Percentiles rank a stretch among this genome's conserved stretches.
phyloP scores from a whole-genome alignment of 192 early-diverging fungal genomes.

The Spinellus fusiger region DNA sequence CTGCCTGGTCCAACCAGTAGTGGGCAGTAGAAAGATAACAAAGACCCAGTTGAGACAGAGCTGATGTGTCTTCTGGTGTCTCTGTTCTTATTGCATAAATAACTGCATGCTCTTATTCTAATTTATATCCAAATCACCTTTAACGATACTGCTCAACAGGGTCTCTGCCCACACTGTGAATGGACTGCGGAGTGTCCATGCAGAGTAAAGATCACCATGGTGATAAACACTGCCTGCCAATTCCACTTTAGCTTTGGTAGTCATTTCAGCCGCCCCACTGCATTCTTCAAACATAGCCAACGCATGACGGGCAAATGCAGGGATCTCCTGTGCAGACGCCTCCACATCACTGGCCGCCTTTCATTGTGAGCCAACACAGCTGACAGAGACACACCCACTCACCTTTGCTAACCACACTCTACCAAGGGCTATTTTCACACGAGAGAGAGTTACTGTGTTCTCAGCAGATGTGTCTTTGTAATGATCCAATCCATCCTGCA shows the following conservation, averaged over 20 bases:
- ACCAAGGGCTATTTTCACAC: constrained; percentile 4
- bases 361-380: not conserved
- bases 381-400: not conserved
- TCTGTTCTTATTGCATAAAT: not conserved
- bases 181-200: not conserved
- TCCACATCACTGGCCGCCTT: constrained; percentile 1
- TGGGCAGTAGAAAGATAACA: constrained; percentile 22
- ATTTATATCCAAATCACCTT: not conserved
- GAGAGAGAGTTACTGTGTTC: too few relatives aligned
- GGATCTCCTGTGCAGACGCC: not conserved
- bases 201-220: constrained; percentile 20
- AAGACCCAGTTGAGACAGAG: constrained; percentile 17
- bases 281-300: constrained; percentile 6
- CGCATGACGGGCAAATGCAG: constrained; percentile 5
- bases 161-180: constrained; percentile 17
- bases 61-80: constrained; percentile 5
- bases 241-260: constrained; percentile 1
- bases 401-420: constrained; percentile 25
- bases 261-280: not conserved
- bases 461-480: too few relatives aligned
- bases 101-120: not conserved
- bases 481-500: constrained; percentile 21
- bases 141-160: not conserved
- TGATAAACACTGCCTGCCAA: constrained; percentile 16
- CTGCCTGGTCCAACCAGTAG: constrained; percentile 19